Percentiles rank a stretch among this genome's conserved stretches.
These are phyloP conservation scores for Pterulicium gracile DNA, from an alignment of 1,284 basidiomycete genomes.

Conservation along the genomic window DNA sequence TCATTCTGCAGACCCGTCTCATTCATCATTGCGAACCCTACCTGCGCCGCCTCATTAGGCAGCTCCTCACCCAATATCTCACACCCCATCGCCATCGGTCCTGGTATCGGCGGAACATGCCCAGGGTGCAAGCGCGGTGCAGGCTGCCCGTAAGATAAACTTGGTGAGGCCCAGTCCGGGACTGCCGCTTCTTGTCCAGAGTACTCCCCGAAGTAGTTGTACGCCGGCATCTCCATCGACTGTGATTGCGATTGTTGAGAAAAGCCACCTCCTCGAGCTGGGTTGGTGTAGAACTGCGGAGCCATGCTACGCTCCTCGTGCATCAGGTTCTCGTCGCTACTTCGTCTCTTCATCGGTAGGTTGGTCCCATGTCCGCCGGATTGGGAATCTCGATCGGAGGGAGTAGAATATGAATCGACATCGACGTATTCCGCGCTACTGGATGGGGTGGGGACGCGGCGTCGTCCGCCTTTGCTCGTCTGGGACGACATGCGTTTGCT, in stretches of 20 bases:
- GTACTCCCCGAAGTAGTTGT: neutral
- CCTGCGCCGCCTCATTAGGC: constrained; percentile 17
- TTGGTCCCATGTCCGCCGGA: neutral
- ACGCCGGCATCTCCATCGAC: neutral
- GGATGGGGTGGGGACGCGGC: neutral
- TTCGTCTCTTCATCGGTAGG: too few species aligned
- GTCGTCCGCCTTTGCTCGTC: neutral
- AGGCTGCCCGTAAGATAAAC: neutral
- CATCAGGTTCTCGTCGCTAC: too few species aligned
- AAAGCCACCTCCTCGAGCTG: too few species aligned
- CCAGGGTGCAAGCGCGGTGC: neutral
- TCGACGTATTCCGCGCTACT: neutral
- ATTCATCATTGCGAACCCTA: constrained; percentile 37
- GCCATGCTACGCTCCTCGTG: too few species aligned
- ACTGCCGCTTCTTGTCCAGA: neutral
- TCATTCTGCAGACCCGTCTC: constrained; percentile 41
- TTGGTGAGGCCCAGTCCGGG: neutral
- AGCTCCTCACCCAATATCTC: neutral
- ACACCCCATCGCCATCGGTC: neutral
- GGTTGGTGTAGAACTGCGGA: too few species aligned
- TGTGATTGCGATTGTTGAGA: neutral
- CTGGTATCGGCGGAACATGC: neutral
- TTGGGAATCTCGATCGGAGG: neutral
- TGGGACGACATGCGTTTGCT: constrained; percentile 34
- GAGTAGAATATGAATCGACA: neutral